phyloP scores from a whole-genome alignment of 768 basidiomycete species.

The Pleurotus citrinopileatus region DNA sequence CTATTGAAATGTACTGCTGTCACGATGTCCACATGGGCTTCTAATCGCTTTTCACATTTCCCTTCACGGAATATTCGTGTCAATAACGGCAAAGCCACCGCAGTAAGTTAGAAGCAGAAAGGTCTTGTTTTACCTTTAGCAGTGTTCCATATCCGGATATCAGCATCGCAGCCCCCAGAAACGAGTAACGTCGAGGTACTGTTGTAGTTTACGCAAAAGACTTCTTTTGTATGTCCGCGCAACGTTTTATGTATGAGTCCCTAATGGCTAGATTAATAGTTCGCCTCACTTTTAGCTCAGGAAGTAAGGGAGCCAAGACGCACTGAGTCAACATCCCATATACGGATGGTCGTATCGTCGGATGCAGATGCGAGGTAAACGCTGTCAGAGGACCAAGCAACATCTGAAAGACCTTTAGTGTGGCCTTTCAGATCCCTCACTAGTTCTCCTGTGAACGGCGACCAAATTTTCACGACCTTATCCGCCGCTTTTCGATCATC shows the following conservation, averaged over 20 bases:
- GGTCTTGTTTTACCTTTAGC: slow-evolving; percentile 54
- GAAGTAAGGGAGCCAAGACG: slow-evolving; percentile 24
- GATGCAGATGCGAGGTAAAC: slow-evolving; percentile 85
- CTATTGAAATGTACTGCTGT: slow-evolving; percentile 93
- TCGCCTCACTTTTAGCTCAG: not conserved
- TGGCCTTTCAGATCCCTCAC: slow-evolving; percentile 75
- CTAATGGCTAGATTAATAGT: slow-evolving; percentile 30
- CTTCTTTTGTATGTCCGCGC: slow-evolving; percentile 81
- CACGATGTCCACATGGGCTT: slow-evolving; percentile 93
- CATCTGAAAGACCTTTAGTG: slow-evolving; percentile 81
- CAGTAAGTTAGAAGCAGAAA: slow-evolving; percentile 12
- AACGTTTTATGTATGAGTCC: slow-evolving; percentile 69
- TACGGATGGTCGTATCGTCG: slow-evolving; percentile 85
- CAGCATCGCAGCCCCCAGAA: slow-evolving; percentile 91
- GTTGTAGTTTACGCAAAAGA: slow-evolving; percentile 93
- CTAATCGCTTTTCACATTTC: slow-evolving; percentile 79
- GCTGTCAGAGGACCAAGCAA: slow-evolving; percentile 87
- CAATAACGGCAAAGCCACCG: not conserved
- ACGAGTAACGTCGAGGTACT: slow-evolving; percentile 84
- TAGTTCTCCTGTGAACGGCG: slow-evolving; percentile 74
- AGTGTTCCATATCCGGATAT: slow-evolving; percentile 90
- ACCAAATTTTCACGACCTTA: slow-evolving; percentile 79
- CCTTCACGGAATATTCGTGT: slow-evolving; percentile 39
- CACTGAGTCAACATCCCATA: slow-evolving; percentile 86
- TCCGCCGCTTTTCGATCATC: slow-evolving; percentile 55